Base-by-base conservation (phyloP, 2,329 filamentous ascomycete species). In the Claviceps pazoutovae region DNA sequence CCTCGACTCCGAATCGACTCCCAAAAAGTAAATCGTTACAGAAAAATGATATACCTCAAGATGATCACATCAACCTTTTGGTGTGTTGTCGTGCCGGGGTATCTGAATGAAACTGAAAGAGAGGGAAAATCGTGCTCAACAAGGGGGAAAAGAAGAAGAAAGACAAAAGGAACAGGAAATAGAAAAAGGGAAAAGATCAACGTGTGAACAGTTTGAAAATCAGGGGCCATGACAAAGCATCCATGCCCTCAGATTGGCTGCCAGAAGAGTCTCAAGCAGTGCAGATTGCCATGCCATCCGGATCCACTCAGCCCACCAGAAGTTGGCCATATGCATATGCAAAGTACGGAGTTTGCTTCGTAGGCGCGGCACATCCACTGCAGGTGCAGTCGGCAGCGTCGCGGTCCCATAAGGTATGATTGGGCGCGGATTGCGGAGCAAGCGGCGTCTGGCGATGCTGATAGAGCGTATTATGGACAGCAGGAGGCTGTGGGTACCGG, bases 321-420 rank as follows among this genome's bases (percentile, higher is more conserved):
- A 77, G 66, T 60, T 80, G 78, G 30, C 73, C 70, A 52, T 77
- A 80, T 43, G 63, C 65, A 50, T 75, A 71, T 21, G 69, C 60
- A 48, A 68, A 75, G 61, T 78, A 79, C 0, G 68, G 61, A 4
- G 65, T 60, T 13, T 72, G 66, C 62, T 77, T 76, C 58, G 71
- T 65, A 8, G 70, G 63, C 17, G 71, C 65, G 34, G 67, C 61
- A 57, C 76, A 79, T 54, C 65, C 67, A 34, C 64, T 56, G 55
- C 75, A 80, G 53, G 64, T 70, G 64, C 75, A 79, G 53, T 78
- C 76, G 6, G 69, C 67, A 30, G 70, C 58, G 45, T 65, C 70
- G 14, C 74, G 69, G 54, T 80, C 76, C 77, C 77, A 80, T 30
- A 70, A 67, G 57, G 64, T 69, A 47, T 71, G 64, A 52, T 61